These are phyloP conservation scores for Dothiorella sarmentorum DNA, from an alignment of 2,329 filamentous ascomycete genomes.

Conservation along the genomic window DNA sequence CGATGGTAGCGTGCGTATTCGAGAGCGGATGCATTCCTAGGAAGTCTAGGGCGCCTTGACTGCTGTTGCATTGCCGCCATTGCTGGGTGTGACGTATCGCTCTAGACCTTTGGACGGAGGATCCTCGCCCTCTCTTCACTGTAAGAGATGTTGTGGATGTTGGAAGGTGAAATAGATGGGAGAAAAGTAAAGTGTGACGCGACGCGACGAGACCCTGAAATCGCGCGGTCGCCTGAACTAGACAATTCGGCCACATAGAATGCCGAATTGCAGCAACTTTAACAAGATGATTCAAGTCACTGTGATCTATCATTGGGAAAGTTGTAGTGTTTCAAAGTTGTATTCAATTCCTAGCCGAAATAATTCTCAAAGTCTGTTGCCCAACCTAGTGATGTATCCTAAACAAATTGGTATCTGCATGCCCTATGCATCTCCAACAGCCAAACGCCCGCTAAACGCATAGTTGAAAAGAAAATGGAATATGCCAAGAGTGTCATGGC, in stretches of 20 bases:
- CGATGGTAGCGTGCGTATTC: constrained; percentile 49
- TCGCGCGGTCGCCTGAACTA: not conserved
- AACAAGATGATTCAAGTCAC: not conserved
- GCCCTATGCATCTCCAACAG: not conserved
- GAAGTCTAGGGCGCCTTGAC: not conserved
- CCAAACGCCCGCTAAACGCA: constrained; percentile 12
- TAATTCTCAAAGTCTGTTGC: not conserved
- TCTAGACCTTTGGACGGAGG: too few species aligned
- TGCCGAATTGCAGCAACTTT: not conserved
- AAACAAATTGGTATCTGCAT: constrained; percentile 6
- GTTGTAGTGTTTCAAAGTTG: not conserved
- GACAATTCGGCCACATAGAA: not conserved
- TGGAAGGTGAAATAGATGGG: too few species aligned
- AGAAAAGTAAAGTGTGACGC: not conserved
- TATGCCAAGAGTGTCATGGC: too few species aligned
- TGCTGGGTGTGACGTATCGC: too few species aligned
- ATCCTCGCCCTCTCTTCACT: too few species aligned
- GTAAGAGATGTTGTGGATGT: not conserved
- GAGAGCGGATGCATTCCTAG: constrained; percentile 36
- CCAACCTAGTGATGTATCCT: not conserved
- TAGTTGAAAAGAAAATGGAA: not conserved
- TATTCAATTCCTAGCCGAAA: not conserved
- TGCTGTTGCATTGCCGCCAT: not conserved
- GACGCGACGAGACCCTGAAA: constrained; percentile 1
- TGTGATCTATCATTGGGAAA: not conserved